Conservation (phyloP, 1,139 yeast genomes). For the Saccharomyces hybrid region DNA sequence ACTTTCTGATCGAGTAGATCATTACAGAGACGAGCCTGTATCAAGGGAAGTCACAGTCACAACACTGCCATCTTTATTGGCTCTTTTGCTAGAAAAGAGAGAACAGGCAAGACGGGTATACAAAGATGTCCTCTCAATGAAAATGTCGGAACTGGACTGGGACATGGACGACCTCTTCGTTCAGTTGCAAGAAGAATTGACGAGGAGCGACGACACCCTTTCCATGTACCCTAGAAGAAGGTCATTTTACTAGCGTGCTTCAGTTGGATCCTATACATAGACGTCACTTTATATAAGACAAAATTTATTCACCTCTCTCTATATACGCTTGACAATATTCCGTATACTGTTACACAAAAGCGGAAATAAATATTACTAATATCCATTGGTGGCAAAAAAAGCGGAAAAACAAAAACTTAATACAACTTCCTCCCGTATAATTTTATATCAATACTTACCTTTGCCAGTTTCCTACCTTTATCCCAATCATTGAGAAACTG, state of each 20-base stretch:
- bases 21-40: constrained; percentile 7
- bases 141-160: constrained; percentile 11
- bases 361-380: not conserved
- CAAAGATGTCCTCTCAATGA: constrained; percentile 12
- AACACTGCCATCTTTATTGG: constrained; percentile 15
- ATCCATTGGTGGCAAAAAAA: not conserved
- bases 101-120: constrained; percentile 19
- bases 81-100: constrained; percentile 13
- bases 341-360: not conserved
- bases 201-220: constrained; percentile 14
- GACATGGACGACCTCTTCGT: constrained; percentile 12
- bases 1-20: constrained; percentile 13
- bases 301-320: not conserved
- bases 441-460: not conserved
- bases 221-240: constrained; percentile 18
- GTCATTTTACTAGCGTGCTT: constrained; percentile 7
- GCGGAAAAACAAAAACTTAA: not conserved
- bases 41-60: constrained; percentile 5
- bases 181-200: constrained; percentile 14
- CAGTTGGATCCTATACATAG: not conserved
- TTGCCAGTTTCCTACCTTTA: not conserved
- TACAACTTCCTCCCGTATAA: not conserved
- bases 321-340: not conserved
- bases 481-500: not conserved
- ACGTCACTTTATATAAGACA: not conserved